A percentile compares a stretch with the other conserved stretches of the same genome.
These are phyloP conservation scores for Collybia nuda DNA, from an alignment of 768 basidiomycete species.

Conservation along the genomic window DNA sequence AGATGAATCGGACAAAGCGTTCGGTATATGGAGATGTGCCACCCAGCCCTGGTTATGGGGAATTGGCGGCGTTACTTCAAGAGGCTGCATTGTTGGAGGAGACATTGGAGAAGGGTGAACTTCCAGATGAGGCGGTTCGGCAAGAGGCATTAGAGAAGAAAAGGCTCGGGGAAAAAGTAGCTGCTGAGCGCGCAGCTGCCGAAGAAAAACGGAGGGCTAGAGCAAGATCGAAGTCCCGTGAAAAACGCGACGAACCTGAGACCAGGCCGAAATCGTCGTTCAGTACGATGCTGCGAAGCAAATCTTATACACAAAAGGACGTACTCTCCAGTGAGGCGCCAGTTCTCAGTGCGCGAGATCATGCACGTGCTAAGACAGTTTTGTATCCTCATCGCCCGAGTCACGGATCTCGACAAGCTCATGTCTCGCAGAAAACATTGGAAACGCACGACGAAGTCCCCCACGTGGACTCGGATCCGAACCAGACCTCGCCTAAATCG, in stretches of 20 bases:
- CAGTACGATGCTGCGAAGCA: slow-evolving; percentile 11
- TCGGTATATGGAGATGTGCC: slow-evolving; percentile 33
- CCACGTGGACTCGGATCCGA: slow-evolving; percentile 15
- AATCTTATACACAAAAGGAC: slow-evolving; percentile 9
- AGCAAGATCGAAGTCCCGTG: slow-evolving; percentile 19
- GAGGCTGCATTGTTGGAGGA: slow-evolving; percentile 61
- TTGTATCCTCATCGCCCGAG: not conserved
- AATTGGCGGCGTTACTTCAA: slow-evolving; percentile 53
- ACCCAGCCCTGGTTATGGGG: slow-evolving; percentile 48
- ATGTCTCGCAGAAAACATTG: not conserved
- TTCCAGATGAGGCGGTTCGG: slow-evolving; percentile 34
- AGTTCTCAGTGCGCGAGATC: not conserved
- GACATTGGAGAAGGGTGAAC: slow-evolving; percentile 47
- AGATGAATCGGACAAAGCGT: slow-evolving; percentile 25
- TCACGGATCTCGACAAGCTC: not conserved
- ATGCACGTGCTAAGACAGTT: not conserved
- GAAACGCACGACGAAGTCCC: slow-evolving; percentile 1
- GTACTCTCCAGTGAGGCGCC: slow-evolving; percentile 2
- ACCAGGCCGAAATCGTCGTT: slow-evolving; percentile 15
- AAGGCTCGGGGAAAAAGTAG: slow-evolving; percentile 12
- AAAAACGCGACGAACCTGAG: slow-evolving; percentile 20
- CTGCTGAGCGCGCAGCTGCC: slow-evolving; percentile 10
- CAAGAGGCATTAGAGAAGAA: slow-evolving; percentile 10
- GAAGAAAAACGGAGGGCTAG: slow-evolving; percentile 19
- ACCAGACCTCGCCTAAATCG: slow-evolving; percentile 51